phyloP scores from a whole-genome alignment of 2,329 filamentous ascomycete species.

The Xenosphaeropsis pyriputrescens region DNA sequence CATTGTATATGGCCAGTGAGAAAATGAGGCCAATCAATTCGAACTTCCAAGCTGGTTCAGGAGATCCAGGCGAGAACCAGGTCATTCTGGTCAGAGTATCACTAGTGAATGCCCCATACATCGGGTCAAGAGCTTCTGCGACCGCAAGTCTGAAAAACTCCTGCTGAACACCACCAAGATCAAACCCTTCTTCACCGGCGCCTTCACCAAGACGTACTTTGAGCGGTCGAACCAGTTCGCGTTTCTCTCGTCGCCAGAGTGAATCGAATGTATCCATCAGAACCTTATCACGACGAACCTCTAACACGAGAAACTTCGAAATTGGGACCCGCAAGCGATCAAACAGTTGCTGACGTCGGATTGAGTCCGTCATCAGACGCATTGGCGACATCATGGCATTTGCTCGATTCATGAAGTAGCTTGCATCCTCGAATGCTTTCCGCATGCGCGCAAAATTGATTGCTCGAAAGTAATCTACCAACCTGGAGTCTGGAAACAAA shows the following conservation, averaged over 20 bases:
- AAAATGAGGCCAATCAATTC: slow-evolving; percentile 81
- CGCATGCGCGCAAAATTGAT: slow-evolving; percentile 85
- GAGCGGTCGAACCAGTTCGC: slow-evolving; percentile 70
- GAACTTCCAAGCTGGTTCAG: slow-evolving; percentile 79
- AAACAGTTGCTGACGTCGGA: slow-evolving; percentile 46
- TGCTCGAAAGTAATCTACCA: slow-evolving; percentile 75
- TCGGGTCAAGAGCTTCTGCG: slow-evolving; percentile 62
- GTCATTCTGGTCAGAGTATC: slow-evolving; percentile 64
- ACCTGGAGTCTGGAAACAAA: slow-evolving; percentile 56
- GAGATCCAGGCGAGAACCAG: slow-evolving; percentile 75
- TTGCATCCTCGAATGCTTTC: slow-evolving; percentile 57
- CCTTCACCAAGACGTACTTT: slow-evolving; percentile 80
- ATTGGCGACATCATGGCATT: slow-evolving; percentile 34
- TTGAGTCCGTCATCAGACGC: slow-evolving; percentile 37
- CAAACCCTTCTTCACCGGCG: slow-evolving; percentile 73
- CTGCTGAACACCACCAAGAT: slow-evolving; percentile 90
- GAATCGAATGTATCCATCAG: slow-evolving; percentile 70
- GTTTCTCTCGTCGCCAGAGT: slow-evolving; percentile 71
- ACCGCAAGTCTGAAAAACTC: slow-evolving; percentile 87
- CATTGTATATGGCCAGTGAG: slow-evolving; percentile 85
- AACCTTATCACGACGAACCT: slow-evolving; percentile 52
- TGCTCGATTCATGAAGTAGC: slow-evolving; percentile 38
- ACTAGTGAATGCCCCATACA: slow-evolving; percentile 67
- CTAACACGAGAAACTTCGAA: slow-evolving; percentile 55
- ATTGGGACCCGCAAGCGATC: slow-evolving; percentile 51